These are phyloP conservation scores for Cyclotella baltica DNA, from an alignment of 108 stramenopile species.

Conservation along the genomic window DNA sequence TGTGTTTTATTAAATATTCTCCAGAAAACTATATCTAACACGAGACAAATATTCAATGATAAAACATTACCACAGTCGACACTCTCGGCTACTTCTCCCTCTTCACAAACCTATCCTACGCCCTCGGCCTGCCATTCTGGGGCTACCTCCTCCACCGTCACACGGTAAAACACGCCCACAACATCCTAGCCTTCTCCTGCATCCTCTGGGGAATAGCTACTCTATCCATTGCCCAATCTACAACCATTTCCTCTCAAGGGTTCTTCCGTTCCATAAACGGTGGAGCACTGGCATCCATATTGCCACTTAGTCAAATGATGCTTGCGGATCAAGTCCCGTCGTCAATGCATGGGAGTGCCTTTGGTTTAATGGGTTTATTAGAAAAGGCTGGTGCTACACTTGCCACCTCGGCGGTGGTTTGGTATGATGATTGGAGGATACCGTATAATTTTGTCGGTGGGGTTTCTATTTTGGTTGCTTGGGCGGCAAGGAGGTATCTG, in stretches of 20 bases:
- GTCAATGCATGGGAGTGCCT: slow-evolving; percentile 50
- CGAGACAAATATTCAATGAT: not conserved
- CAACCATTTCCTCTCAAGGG: slow-evolving; percentile 42
- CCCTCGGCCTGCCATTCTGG: slow-evolving; percentile 60
- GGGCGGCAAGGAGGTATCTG: slow-evolving; percentile 26
- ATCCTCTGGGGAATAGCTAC: slow-evolving; percentile 60
- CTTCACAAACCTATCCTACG: slow-evolving; percentile 59
- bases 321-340: slow-evolving; percentile 46
- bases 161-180: slow-evolving; percentile 27
- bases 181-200: slow-evolving; percentile 45
- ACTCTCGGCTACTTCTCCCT: slow-evolving; percentile 64
- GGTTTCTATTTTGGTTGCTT: slow-evolving; percentile 46
- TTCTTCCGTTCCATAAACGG: slow-evolving; percentile 53
- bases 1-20: not conserved
- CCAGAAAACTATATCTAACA: not conserved
- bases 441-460: slow-evolving; percentile 51
- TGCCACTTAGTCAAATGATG: slow-evolving; percentile 65
- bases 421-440: slow-evolving; percentile 50
- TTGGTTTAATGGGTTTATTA: slow-evolving; percentile 57
- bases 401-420: slow-evolving; percentile 51
- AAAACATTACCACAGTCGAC: slow-evolving; percentile 13
- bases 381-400: slow-evolving; percentile 61
- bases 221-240: slow-evolving; percentile 43
- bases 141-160: slow-evolving; percentile 53
- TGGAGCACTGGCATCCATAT: slow-evolving; percentile 51